Evolutionary conservation across 2,329 filamentous ascomycete species (phyloP).

Genomic region (Colletotrichum godetiae): DNA sequence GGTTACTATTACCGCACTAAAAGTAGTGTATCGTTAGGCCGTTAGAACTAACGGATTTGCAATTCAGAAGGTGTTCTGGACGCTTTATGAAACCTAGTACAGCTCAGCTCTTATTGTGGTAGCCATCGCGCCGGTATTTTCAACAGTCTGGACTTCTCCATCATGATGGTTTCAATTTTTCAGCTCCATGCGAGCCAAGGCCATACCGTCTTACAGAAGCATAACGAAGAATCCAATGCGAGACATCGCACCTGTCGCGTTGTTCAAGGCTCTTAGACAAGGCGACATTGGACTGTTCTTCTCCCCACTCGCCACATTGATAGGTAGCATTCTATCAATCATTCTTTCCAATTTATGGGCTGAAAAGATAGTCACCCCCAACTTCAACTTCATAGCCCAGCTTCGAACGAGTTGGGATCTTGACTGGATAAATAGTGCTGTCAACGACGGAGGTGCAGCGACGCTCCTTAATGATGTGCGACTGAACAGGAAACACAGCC

Average conservation of each 20-base stretch:
- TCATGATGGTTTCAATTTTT: background rate
- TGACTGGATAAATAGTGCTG: background rate
- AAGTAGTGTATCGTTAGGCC: background rate
- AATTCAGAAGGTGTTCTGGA: background rate
- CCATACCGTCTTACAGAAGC: background rate
- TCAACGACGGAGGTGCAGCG: background rate
- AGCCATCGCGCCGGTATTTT: background rate
- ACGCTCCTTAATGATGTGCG: background rate
- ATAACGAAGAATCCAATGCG: background rate
- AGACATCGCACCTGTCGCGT: background rate
- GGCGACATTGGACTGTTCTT: background rate
- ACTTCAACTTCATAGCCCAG: background rate
- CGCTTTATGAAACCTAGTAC: background rate
- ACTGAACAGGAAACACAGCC: background rate
- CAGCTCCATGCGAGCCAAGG: background rate
- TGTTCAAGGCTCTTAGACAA: background rate
- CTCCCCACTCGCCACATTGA: background rate
- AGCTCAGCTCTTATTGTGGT: background rate
- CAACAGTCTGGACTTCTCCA: background rate
- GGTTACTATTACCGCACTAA: background rate
- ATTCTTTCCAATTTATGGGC: background rate
- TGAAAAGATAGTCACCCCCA: background rate
- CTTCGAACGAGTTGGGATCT: background rate
- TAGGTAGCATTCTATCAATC: background rate
- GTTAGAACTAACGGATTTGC: background rate